A percentile compares a stretch with the other conserved stretches of the same genome.
Conservation (phyloP, 2,329 filamentous ascomycete genomes). For the Nannizzia gypsea region DNA sequence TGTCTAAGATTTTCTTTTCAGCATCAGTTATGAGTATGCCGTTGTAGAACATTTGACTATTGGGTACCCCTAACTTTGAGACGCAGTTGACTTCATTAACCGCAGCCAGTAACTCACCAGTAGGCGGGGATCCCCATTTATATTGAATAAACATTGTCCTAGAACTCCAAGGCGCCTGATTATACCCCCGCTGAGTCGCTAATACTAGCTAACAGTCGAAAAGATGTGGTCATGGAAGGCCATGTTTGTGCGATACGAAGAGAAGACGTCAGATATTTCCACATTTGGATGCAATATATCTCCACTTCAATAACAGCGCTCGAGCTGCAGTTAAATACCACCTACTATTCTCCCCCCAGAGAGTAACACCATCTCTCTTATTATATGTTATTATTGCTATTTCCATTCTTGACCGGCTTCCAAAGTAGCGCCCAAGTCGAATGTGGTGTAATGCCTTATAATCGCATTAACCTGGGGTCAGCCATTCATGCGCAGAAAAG, state of each 20-base stretch:
- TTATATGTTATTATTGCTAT: background rate
- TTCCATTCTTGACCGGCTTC: background rate
- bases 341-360: background rate
- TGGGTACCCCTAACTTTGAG: too few relatives aligned
- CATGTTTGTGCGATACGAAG: background rate
- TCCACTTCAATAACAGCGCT: background rate
- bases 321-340: background rate
- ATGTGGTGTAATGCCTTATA: background rate
- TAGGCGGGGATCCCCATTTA: too few relatives aligned
- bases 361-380: background rate
- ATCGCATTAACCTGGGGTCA: slow-evolving; percentile 6
- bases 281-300: background rate
- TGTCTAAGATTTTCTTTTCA: too few relatives aligned
- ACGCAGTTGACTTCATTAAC: too few relatives aligned
- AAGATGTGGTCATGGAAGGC: background rate
- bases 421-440: background rate
- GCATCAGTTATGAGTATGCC: too few relatives aligned
- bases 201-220: too few relatives aligned
- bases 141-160: too few relatives aligned
- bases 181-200: too few relatives aligned
- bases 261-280: background rate
- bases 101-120: too few relatives aligned
- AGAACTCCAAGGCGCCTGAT: too few relatives aligned
- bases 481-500: slow-evolving; percentile 12
- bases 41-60: too few relatives aligned